Base-by-base conservation (phyloP, 2,329 filamentous ascomycete species). In the Verticillium isaacii region DNA sequence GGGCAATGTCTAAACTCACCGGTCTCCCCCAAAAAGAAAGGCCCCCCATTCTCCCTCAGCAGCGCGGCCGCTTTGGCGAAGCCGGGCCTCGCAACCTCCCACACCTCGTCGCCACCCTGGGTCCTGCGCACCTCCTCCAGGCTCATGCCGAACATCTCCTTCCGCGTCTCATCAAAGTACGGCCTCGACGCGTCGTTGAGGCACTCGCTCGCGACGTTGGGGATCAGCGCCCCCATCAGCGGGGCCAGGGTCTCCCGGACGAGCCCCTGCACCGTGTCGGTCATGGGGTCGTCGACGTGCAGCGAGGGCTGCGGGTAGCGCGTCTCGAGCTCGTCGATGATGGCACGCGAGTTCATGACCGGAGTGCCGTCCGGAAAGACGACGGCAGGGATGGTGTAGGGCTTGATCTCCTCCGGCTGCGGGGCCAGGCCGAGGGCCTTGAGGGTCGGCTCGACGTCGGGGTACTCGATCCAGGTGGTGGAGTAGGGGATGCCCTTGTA, bases 381-480 rank as follows among this genome's bases (percentile, higher is more conserved):
- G 65, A 89, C 76, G 1, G 84, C 76, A 0, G 88, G 88, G 60
- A 82, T 81, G 14, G 80, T 84, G 72, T 86, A 88, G 45, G 72
- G 65, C 34, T 69, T 69, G 9, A 61, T 45, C 39, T 73, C 72
- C 2, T 72, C 71, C 9, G 74, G 65, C 58, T 85, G 82, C 23
- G 85, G 77, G 17, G 79, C 74, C 59, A 83, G 69, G 60, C 77
- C 79, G 50, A 52, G 9, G 12, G 55, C 75, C 67, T 84, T 77
- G 58, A 91, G 75, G 2, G 72, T 82, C 1, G 83, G 73, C 61
- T 78, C 81, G 63, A 92, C 78, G 39, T 90, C 83, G 1, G 88
- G 88, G 66, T 89, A 91, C 68, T 90, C 87, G 17, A 87, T 74
- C 87, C 87, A 91, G 79, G 87, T 78, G 0, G 88, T 91, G 69